Evolutionary conservation across 495 filamentous ascomycete genomes (phyloP).

Genomic region (Aspergillus indologenus): DNA sequence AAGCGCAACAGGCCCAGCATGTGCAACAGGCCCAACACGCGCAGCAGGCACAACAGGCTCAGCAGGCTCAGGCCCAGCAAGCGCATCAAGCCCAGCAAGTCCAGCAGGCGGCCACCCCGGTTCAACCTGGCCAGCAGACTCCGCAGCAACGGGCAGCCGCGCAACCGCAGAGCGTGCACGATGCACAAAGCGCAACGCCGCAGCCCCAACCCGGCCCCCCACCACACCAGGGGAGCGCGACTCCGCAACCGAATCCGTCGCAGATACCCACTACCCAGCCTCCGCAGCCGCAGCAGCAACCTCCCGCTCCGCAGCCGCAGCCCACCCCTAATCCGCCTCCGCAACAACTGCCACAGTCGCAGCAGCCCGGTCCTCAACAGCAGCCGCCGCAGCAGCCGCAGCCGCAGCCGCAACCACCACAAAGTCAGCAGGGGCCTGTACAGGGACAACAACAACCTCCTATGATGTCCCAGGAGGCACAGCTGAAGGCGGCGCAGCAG

Average conservation of each 20-base stretch:
- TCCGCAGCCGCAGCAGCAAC: constrained; percentile 42
- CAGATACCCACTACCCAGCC: constrained; percentile 39
- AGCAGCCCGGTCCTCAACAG: constrained; percentile 39
- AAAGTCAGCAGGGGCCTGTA: constrained; percentile 41
- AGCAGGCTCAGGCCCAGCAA: constrained; percentile 34
- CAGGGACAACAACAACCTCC: constrained; percentile 40
- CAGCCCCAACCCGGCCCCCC: constrained; percentile 54
- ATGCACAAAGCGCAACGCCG: constrained; percentile 46
- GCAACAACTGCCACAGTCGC: constrained; percentile 29
- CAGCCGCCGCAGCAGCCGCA: constrained; percentile 38
- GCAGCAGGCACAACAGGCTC: constrained; percentile 40
- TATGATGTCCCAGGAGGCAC: constrained; percentile 40
- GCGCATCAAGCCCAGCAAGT: constrained; percentile 30
- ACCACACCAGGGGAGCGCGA: constrained; percentile 40
- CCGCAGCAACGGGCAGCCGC: constrained; percentile 44
- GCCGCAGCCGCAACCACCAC: constrained; percentile 25
- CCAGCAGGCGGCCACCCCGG: constrained; percentile 39
- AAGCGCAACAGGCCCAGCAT: constrained; percentile 37
- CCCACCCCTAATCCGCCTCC: constrained; percentile 42
- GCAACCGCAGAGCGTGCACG: constrained; percentile 46
- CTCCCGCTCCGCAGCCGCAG: constrained; percentile 45
- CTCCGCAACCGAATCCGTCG: constrained; percentile 50
- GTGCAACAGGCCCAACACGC: constrained; percentile 36
- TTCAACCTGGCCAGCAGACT: constrained; percentile 44
- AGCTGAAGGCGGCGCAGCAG: constrained; percentile 40